These are phyloP conservation scores for Arachnopeziza araneosa DNA, from an alignment of 2,329 filamentous ascomycete genomes.

Conservation along the genomic window DNA sequence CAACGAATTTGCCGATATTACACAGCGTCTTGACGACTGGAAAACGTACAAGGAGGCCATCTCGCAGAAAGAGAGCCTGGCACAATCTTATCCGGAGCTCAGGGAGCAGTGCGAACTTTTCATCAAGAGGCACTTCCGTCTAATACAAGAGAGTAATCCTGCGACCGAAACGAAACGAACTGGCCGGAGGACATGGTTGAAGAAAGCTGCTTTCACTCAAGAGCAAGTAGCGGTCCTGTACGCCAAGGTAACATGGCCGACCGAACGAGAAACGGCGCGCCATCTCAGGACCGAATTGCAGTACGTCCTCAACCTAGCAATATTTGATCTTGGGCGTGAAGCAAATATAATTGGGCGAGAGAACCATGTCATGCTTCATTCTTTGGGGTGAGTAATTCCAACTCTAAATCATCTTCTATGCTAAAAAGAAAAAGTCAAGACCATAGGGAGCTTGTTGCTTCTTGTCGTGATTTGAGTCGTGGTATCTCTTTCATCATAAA, in stretches of 20 bases:
- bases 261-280: no score
- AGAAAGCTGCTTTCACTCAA: no score
- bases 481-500: constrained; percentile 15
- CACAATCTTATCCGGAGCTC: constrained; percentile 11
- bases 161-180: constrained; percentile 7
- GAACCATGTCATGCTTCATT: background rate
- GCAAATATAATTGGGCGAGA: constrained; percentile 13
- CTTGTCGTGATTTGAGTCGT: no score
- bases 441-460: no score
- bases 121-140: constrained; percentile 16
- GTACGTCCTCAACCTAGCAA: constrained; percentile 18
- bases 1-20: constrained; percentile 17
- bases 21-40: constrained; percentile 18
- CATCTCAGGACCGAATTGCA: constrained; percentile 3
- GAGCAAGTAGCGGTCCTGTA: no score
- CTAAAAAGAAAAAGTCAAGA: no score
- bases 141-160: constrained; percentile 20
- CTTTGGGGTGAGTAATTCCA: constrained; percentile 15
- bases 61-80: constrained; percentile 5
- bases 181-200: no score
- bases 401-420: constrained; percentile 12
- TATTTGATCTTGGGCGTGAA: constrained; percentile 12
- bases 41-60: constrained; percentile 9
- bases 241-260: no score
- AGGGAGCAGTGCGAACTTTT: constrained; percentile 14